Base-by-base conservation (phyloP, 2,329 filamentous ascomycete species). In the Fonsecaea pedrosoi region DNA sequence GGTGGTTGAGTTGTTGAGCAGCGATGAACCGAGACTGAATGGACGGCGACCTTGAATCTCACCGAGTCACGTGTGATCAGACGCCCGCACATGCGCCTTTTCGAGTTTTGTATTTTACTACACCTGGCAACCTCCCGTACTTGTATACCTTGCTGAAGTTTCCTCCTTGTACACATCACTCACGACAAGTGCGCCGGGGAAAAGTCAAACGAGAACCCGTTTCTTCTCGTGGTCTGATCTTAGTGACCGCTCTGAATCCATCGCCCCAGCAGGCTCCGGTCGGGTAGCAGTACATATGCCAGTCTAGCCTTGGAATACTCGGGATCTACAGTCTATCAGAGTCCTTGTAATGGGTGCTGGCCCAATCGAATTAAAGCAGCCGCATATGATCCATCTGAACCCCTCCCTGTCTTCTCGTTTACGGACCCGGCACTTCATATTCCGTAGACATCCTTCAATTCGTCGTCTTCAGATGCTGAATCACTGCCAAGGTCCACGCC, bases 391-490 rank as follows among this genome's bases (percentile, higher is more conserved):
- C 55, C 18, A 15, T 58, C 37, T 25, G 2, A 25, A 25, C 25
- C 25, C 8, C 42, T 5, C 40, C 34, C 55, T 42, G 54, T 64
- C 59, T 37, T 48, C 54, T 60, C 37, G 30, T 25, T 32, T 18
- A 34, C 25, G 48, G 5, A 50, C 42, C 35, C 45, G 45, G 18
- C 45, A 12, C 3, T 38, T 67, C 58, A 66, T 54, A 69, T 62
- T 9, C 69, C 69, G 60, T 72, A 73, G 15, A 64, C 65, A 32
- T 70, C 70, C 62, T 70, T 70, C 40, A 73, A 68, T 65, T 72
- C 72, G 60, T 73, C 72, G 58, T 73, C 71, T 35, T 73, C 71
- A 13, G 61, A 66, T n/a, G 50, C 57, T 21, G 66, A 63, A 42
- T 67, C 70, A 35, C 57, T 70, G 35, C 66, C 66, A 40, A 73